Conservation (phyloP, 2,329 filamentous ascomycete genomes). For the Cercospora sojina region DNA sequence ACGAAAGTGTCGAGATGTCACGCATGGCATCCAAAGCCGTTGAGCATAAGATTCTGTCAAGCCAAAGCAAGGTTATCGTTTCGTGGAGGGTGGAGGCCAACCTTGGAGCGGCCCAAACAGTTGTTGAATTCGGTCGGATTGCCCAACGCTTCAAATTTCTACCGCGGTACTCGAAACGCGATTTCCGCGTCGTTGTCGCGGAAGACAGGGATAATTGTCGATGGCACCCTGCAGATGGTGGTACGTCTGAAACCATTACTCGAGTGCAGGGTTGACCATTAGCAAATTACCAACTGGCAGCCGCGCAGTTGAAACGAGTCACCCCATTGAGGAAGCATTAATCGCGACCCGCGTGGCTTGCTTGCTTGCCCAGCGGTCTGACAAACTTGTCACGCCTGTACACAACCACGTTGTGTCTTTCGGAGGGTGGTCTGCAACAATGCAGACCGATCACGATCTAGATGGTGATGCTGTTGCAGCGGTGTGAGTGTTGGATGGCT, state of each 20-base stretch:
- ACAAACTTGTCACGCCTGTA: background rate
- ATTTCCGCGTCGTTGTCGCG: background rate
- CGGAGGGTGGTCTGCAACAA: background rate
- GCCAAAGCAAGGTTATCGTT: conserved; percentile 2
- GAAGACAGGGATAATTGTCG: background rate
- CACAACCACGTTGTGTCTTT: background rate
- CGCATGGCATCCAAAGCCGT: conserved; percentile 1
- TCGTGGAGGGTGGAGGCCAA: background rate
- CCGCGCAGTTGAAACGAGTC: background rate
- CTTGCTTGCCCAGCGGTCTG: background rate
- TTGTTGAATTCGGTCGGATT: background rate
- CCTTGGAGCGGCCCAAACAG: background rate
- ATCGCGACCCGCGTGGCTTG: background rate
- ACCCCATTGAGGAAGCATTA: background rate
- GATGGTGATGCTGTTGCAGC: background rate
- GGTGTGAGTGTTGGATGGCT: background rate
- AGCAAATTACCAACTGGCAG: background rate
- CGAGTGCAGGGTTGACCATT: background rate
- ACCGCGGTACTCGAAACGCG: background rate
- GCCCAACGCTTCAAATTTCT: background rate
- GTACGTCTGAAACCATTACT: conserved; percentile 2
- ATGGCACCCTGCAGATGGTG: background rate
- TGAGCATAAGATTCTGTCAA: conserved; percentile 12
- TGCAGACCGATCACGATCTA: background rate
- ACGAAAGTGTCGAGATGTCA: background rate